Evolutionary conservation across 768 basidiomycete species (phyloP), one percentile per base, ranked within the genome.

Genomic region (Trametes cinnabarina): DNA sequence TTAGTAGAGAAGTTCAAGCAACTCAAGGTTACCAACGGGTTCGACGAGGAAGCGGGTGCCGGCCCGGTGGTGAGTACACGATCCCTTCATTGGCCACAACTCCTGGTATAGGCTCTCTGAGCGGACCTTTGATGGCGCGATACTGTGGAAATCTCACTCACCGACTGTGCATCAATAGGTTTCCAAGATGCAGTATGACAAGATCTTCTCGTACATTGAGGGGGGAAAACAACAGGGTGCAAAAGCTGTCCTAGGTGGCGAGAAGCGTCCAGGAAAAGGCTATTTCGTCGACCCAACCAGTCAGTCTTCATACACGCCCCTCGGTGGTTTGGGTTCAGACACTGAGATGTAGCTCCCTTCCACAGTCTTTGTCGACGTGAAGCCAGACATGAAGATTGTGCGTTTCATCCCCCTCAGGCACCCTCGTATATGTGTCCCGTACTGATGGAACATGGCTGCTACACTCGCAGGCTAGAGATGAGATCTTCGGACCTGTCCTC

Each of bases 401-500:
- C 75, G 83, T 63, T 37, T 35, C 55, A 56, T 7, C 28, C 26
- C 23, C 19, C 30, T 9, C 40, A 19, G 40, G 22, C 23, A 23
- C 43, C 22, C 20, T n/a, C 25, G 3, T 12, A 6, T 17, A 25
- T 25, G 23, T 26, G 30, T 25, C 25, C 22, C 22, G 26, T 25
- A 17, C 20, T 40, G 23, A 17, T 42, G 34, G 34, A 26, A 42
- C 37, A 22, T n/a, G 0, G 12, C 26, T n/a, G 11, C 39, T 19
- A 25, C 50, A 11, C 23, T 12, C 26, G 43, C 25, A 66, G 66
- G 67, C 64, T 40, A 51, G 61, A 19, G 68, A 69, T 40, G 66
- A 95, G 86, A 97, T 97, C 64, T 98, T 98, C 71, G 96, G 96
- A 9, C 96, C 96, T 25, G 95, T 98, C 3, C 81, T 95, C 39